A percentile compares a stretch with the other conserved stretches of the same genome.
phyloP scores from a whole-genome alignment of 2,329 filamentous ascomycete species.

The Xenoacremonium recifei region DNA sequence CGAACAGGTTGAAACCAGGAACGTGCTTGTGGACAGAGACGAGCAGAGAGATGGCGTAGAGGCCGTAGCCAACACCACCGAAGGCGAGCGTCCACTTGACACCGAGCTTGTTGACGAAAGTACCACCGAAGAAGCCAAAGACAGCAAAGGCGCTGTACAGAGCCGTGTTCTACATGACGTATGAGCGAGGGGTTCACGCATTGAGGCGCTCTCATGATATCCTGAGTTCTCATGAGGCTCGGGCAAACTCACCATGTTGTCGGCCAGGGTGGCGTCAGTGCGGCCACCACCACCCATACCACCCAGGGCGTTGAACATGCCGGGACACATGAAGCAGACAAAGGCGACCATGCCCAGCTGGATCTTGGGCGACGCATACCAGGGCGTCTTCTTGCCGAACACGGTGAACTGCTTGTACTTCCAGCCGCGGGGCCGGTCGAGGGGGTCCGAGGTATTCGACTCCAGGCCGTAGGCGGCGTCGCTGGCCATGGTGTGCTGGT shows the following conservation, averaged over 20 bases:
- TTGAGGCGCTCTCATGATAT: too few relatives aligned
- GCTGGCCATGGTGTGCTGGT: conserved; percentile 8
- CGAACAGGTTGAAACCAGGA: conserved; percentile 53
- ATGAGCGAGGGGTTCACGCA: too few relatives aligned
- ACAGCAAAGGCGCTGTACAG: conserved; percentile 69
- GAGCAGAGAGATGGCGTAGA: conserved; percentile 70
- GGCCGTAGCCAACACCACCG: conserved; percentile 72
- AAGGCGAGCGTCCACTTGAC: conserved; percentile 65
- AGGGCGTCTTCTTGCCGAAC: conserved; percentile 32
- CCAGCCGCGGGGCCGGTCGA: conserved; percentile 19
- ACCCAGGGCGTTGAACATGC: conserved; percentile 68
- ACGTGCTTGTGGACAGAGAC: conserved; percentile 63
- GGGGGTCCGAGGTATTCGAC: neutral
- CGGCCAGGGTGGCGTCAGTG: conserved; percentile 46
- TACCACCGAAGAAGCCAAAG: conserved; percentile 69
- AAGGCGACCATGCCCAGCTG: conserved; percentile 66
- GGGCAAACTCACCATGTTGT: conserved; percentile 25
- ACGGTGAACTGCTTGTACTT: conserved; percentile 19
- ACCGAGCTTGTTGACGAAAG: conserved; percentile 73
- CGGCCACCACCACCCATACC: conserved; percentile 61
- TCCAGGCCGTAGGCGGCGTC: conserved; percentile 10
- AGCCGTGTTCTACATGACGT: conserved; percentile 60
- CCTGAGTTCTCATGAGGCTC: too few relatives aligned
- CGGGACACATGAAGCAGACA: conserved; percentile 62
- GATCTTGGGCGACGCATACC: conserved; percentile 71